phyloP scores from a whole-genome alignment of 2,329 filamentous ascomycete genomes.

The Penicillium hordei region DNA sequence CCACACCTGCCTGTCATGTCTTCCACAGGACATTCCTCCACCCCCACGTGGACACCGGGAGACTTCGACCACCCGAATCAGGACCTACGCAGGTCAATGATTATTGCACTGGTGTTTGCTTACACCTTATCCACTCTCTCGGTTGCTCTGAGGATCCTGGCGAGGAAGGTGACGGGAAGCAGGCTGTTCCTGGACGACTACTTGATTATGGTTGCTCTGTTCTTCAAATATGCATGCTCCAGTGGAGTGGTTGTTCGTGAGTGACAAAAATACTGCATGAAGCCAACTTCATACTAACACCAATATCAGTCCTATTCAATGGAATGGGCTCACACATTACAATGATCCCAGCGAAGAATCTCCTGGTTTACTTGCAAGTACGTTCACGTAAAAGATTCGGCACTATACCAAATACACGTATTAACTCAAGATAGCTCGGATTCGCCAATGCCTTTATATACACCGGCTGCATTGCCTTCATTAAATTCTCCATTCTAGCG shows the following conservation, averaged over 20 bases:
- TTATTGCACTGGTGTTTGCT: conserved; percentile 28
- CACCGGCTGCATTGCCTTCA: conserved; percentile 23
- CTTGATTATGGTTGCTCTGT: conserved; percentile 31
- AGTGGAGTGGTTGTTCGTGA: conserved; percentile 27
- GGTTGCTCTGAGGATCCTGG: conserved; percentile 28
- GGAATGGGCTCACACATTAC: conserved; percentile 31
- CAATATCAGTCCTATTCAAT: conserved; percentile 26
- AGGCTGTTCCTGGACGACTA: conserved; percentile 33
- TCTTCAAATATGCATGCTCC: conserved; percentile 35
- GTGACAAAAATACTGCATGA: conserved; percentile 5
- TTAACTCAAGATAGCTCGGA: conserved; percentile 23
- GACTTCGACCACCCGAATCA: conserved; percentile 31
- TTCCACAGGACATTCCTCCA: conserved; percentile 11
- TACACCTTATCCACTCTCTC: conserved; percentile 28
- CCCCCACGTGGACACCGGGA: conserved; percentile 18
- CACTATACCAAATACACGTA: background rate
- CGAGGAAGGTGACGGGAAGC: conserved; percentile 27
- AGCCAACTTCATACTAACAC: background rate
- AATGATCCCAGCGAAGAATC: conserved; percentile 27
- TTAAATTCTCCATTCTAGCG: conserved; percentile 33
- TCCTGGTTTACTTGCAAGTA: conserved; percentile 28
- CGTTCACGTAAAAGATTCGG: background rate
- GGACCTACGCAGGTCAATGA: conserved; percentile 23
- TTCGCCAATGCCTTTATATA: conserved; percentile 33
- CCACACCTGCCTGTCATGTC: conserved; percentile 19